phyloP scores from a whole-genome alignment of 2,329 filamentous ascomycete species.

The Lachnellula hyalina region DNA sequence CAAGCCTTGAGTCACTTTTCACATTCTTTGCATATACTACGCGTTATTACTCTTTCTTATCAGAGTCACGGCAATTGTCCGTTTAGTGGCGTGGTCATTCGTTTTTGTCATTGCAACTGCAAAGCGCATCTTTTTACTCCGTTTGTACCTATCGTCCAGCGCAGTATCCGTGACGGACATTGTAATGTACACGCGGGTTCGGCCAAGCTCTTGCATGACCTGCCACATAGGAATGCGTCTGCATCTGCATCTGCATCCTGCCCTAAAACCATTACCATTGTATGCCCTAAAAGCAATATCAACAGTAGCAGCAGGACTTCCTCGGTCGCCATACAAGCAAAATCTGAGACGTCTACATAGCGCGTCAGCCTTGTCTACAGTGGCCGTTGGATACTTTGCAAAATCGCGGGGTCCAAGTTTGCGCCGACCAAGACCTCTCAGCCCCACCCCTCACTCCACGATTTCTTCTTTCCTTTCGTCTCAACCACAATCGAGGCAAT shows the following conservation, averaged over 20 bases:
- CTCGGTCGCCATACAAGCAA: conserved; percentile 10
- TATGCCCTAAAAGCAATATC: too few species aligned
- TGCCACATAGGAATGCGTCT: neutral
- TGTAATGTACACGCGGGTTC: too few species aligned
- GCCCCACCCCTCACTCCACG: conserved; percentile 14
- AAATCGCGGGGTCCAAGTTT: conserved; percentile 26
- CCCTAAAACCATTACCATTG: too few species aligned
- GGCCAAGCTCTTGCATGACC: neutral
- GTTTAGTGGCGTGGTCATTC: too few species aligned
- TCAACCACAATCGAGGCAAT: conserved; percentile 27
- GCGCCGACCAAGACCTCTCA: conserved; percentile 10
- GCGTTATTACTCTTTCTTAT: too few species aligned
- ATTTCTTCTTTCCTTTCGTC: conserved; percentile 3
- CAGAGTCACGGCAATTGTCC: too few species aligned
- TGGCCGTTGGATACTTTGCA: conserved; percentile 7
- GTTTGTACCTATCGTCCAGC: too few species aligned
- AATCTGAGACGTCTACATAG: conserved; percentile 1
- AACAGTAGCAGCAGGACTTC: conserved; percentile 3
- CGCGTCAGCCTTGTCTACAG: conserved; percentile 9
- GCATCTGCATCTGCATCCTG: neutral
- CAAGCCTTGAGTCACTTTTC: too few species aligned
- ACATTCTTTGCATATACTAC: too few species aligned
- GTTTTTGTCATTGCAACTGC: too few species aligned
- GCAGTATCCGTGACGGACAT: too few species aligned
- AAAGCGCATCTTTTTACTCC: too few species aligned